Conservation (phyloP, 106 monocot species). For the Narthecium ossifragum region DNA sequence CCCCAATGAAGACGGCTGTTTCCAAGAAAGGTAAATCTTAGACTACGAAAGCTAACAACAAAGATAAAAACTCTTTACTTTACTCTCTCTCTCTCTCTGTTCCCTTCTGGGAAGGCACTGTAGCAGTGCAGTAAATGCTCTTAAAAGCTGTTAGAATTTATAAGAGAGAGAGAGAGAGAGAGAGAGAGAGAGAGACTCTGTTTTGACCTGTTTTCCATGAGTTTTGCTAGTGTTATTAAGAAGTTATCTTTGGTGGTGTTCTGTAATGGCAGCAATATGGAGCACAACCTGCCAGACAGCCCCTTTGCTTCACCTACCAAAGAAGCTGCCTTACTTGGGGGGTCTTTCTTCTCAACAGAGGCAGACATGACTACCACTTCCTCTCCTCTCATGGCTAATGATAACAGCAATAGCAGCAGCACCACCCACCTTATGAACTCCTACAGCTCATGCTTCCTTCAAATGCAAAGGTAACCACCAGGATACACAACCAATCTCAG, state of each 20-base stretch:
- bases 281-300: conserved; percentile 91
- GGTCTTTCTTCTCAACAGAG: conserved; percentile 29
- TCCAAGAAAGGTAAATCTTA: conserved; percentile 59
- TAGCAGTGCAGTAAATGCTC: neutral
- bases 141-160: neutral
- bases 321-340: conserved; percentile 12
- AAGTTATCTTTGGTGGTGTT: conserved; percentile 1
- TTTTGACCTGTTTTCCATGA: too few relatives aligned
- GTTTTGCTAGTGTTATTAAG: too few relatives aligned
- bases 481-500: too few relatives aligned
- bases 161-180: neutral
- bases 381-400: neutral
- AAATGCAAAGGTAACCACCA: conserved; percentile 44
- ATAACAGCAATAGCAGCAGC: conserved; percentile 3
- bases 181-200: too few relatives aligned
- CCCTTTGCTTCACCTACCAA: conserved; percentile 64
- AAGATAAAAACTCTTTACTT: neutral
- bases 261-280: conserved; percentile 11
- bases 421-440: conserved; percentile 36
- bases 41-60: neutral
- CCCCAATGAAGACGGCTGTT: conserved; percentile 48
- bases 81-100: neutral
- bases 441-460: conserved; percentile 59
- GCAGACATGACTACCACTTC: conserved; percentile 14
- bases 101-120: neutral